Evolutionary conservation across 2,329 filamentous ascomycete species (phyloP), one percentile per base, ranked within the genome.

Genomic region (Huntiella moniliformis): DNA sequence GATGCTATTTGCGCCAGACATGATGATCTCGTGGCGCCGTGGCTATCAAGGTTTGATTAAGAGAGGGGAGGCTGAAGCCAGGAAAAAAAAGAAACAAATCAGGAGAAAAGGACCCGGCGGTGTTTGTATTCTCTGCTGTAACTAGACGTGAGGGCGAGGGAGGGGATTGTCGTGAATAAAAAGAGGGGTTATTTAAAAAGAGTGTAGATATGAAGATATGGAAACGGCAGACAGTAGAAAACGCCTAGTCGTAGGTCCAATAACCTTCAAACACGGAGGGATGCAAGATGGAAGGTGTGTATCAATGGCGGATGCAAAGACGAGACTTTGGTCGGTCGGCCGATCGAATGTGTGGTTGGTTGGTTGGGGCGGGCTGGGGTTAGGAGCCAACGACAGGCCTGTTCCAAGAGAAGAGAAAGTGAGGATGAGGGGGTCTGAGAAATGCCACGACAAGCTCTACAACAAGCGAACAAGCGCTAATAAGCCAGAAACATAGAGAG

Each of bases 1-100:
- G 69, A 81, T 79, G 58, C 69, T 77, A 59, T 77, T 75, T 62
- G 47, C 46, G 39, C 67, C 65, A 60, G 71, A 73, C 69, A 71
- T 73, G 60, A 55, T 63, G 64, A 56, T 56, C 56, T 49, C 33
- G 39, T 18, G 33, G 44, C 43, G 43, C 43, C 28, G 11, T 35
- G 31, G 40, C 31, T 37, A 47, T 47, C 45, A 42, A 38, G 35
- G 38, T 12, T 34, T 13, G 18, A 46, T 17, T 37, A n/a, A 13
- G 40, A 41, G 38, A n/a, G 17, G 38, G 34, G 34, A 36, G 34
- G 34, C 34, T 36, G 12, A 15, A 36, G 34, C 22, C 22, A 36
- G 34, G 12, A 36, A 36, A 36, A 15, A 36, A 36, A 36, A 36
- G 34, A 36, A 36, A 36, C 12, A 36, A 36, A 36, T n/a, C 12